phyloP scores from a whole-genome alignment of 495 filamentous ascomycete genomes.

The Penicillium coprophilum region DNA sequence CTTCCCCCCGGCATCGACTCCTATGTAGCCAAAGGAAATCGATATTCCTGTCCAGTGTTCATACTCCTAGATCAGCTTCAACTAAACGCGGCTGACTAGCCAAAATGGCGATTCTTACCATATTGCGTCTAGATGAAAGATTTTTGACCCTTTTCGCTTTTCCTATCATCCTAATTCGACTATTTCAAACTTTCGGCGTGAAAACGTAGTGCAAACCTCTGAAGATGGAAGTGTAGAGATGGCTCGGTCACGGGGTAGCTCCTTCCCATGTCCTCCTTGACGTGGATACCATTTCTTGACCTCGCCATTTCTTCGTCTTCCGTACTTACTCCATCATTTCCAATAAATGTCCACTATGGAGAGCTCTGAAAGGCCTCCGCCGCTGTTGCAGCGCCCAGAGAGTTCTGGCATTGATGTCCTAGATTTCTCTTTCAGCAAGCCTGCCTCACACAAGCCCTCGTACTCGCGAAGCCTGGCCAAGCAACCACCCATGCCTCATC shows the following conservation, averaged over 20 bases:
- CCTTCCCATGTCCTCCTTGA: conserved; percentile 1
- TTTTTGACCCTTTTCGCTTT: not conserved
- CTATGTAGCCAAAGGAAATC: no score
- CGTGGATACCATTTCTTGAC: not conserved
- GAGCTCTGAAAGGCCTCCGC: not conserved
- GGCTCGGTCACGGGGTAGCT: conserved; percentile 2
- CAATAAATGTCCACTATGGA: not conserved
- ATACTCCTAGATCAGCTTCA: no score
- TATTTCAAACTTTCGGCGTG: not conserved
- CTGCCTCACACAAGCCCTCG: conserved; percentile 26
- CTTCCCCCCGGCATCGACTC: no score
- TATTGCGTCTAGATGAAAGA: no score
- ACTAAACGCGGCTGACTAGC: no score
- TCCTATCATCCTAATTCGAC: not conserved
- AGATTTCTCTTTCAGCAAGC: conserved; percentile 38
- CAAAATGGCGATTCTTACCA: no score
- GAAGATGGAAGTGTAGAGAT: not conserved
- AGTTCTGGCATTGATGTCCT: conserved; percentile 35
- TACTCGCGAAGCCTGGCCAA: conserved; percentile 22
- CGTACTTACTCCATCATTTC: not conserved
- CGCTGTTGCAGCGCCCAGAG: conserved; percentile 32
- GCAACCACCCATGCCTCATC: not conserved
- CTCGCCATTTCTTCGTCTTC: not conserved
- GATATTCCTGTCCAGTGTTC: no score
- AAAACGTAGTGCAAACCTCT: not conserved